A percentile compares a stretch with the other conserved stretches of the same genome.
Conservation (phyloP, 352 stramenopile genomes). For the Pythium utonaiense region DNA sequence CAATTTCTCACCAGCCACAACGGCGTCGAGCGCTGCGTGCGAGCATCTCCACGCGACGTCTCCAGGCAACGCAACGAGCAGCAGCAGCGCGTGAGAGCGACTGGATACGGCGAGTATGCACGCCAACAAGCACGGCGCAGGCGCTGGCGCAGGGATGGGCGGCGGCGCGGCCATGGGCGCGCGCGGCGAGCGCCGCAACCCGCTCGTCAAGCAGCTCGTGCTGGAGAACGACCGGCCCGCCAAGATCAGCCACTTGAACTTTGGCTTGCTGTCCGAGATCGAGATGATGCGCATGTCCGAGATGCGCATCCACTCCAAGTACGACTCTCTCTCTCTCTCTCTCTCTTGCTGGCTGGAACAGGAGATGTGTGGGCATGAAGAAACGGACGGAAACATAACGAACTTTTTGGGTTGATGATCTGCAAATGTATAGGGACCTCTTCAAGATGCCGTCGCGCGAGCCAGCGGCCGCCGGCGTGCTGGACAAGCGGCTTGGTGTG, state of each 20-base stretch:
- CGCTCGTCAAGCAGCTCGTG: slow-evolving; percentile 88
- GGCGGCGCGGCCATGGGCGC: slow-evolving; percentile 15
- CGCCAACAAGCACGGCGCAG: slow-evolving; percentile 20
- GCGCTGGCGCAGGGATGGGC: slow-evolving; percentile 1
- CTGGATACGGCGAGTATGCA: slow-evolving; percentile 5
- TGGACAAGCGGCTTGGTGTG: slow-evolving; percentile 97
- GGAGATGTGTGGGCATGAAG: no score
- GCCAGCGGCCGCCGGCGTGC: slow-evolving; percentile 90
- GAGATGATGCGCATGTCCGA: slow-evolving; percentile 96
- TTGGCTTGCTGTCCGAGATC: slow-evolving; percentile 93
- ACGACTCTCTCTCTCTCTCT: no score
- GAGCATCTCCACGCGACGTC: neutral
- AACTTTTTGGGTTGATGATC: neutral
- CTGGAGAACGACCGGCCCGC: slow-evolving; percentile 86
- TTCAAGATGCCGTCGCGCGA: slow-evolving; percentile 96
- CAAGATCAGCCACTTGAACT: slow-evolving; percentile 98
- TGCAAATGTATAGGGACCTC: slow-evolving; percentile 89
- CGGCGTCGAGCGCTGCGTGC: neutral
- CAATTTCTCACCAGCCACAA: slow-evolving; percentile 10
- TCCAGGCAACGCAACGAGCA: no score
- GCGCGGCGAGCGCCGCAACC: slow-evolving; percentile 70
- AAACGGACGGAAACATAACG: slow-evolving; percentile 1
- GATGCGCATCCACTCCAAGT: slow-evolving; percentile 90
- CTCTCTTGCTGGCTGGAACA: no score
- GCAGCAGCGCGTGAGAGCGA: neutral